phyloP scores from a whole-genome alignment of 1,139 yeast species.

The Hyphopichia khmerensis region DNA sequence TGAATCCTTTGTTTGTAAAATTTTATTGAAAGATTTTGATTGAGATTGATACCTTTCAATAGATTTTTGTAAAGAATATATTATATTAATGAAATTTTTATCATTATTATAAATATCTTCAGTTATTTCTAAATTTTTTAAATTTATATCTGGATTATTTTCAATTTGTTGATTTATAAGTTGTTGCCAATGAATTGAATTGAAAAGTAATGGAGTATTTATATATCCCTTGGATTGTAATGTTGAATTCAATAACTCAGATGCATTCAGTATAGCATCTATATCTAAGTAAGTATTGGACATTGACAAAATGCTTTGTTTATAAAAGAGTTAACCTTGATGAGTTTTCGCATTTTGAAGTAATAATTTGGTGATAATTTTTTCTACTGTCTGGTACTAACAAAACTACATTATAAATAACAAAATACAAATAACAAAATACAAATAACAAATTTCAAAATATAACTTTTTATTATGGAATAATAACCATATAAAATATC shows the following conservation, averaged over 20 bases:
- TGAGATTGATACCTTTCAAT: slow-evolving; percentile 40
- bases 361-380: background rate
- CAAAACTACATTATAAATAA: no score
- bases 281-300: slow-evolving; percentile 18
- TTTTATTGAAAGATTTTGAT: slow-evolving; percentile 30
- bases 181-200: slow-evolving; percentile 35
- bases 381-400: no score
- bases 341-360: no score
- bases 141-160: slow-evolving; percentile 11
- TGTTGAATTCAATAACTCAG: slow-evolving; percentile 38
- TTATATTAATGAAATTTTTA: slow-evolving; percentile 40
- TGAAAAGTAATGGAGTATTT: slow-evolving; percentile 30
- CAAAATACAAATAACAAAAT: no score
- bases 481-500: no score
- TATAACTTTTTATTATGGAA: no score
- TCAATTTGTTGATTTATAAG: slow-evolving; percentile 20
- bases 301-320: background rate
- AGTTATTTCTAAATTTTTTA: slow-evolving; percentile 19
- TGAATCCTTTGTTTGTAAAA: slow-evolving; percentile 29
- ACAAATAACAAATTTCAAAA: no score
- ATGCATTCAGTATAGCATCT: slow-evolving; percentile 36
- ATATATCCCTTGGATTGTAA: slow-evolving; percentile 40
- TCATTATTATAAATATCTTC: slow-evolving; percentile 42
- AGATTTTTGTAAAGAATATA: slow-evolving; percentile 39
- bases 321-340: no score